Conservation (phyloP, 2,329 filamentous ascomycete genomes). For the Penicillium sp. region DNA sequence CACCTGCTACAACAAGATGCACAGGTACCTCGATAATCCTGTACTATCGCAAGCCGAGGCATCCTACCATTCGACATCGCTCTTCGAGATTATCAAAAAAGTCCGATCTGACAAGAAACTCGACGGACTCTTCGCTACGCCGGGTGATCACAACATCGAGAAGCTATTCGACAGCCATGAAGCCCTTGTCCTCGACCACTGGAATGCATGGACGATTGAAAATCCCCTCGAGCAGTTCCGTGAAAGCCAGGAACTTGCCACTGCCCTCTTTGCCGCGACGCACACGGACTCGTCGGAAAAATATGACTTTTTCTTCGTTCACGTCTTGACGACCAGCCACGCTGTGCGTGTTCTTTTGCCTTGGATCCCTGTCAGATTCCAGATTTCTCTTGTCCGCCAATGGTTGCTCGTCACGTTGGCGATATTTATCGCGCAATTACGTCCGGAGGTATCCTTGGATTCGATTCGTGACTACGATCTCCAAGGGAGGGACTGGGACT, state of each 20-base stretch:
- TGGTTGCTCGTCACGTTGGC: slow-evolving; percentile 87
- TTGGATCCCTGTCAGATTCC: slow-evolving; percentile 70
- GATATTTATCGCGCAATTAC: slow-evolving; percentile 73
- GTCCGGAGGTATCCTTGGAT: slow-evolving; percentile 71
- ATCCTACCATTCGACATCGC: slow-evolving; percentile 61
- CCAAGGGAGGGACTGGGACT: slow-evolving; percentile 72
- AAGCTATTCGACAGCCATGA: slow-evolving; percentile 70
- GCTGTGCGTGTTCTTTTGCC: slow-evolving; percentile 85
- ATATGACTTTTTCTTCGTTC: slow-evolving; percentile 82
- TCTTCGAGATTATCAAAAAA: slow-evolving; percentile 70
- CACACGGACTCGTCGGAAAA: slow-evolving; percentile 43
- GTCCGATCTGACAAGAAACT: slow-evolving; percentile 71
- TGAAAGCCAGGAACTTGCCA: slow-evolving; percentile 63
- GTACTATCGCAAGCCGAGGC: slow-evolving; percentile 66
- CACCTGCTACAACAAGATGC: slow-evolving; percentile 59
- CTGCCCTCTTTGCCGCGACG: slow-evolving; percentile 46
- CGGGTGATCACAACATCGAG: slow-evolving; percentile 65
- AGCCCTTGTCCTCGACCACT: slow-evolving; percentile 76
- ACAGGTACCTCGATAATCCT: slow-evolving; percentile 69
- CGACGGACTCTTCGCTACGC: slow-evolving; percentile 63
- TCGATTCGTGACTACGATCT: slow-evolving; percentile 62
- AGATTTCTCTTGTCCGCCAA: slow-evolving; percentile 73
- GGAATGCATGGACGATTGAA: slow-evolving; percentile 79
- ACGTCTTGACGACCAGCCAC: slow-evolving; percentile 82
- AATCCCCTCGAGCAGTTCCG: slow-evolving; percentile 75